phyloP scores from a whole-genome alignment of 2,329 filamentous ascomycete species.

The Huntiella decipiens region DNA sequence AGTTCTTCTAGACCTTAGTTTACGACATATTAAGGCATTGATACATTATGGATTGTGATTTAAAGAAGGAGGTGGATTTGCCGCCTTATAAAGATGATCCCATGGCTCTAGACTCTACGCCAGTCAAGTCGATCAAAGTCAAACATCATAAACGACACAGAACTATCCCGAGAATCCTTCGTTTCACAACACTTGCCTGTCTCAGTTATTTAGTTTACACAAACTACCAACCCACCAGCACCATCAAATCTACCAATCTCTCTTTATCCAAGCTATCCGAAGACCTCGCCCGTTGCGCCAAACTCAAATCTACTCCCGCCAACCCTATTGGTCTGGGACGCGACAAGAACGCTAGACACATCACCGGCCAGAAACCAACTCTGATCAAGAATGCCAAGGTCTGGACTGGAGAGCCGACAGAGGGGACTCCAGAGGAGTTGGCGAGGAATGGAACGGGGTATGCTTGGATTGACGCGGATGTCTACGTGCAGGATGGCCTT shows the following conservation, averaged over 20 bases:
- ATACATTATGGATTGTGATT: too few species aligned
- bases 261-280: constrained; percentile 33
- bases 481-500: constrained; percentile 41
- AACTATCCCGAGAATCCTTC: neutral
- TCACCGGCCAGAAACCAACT: constrained; percentile 38
- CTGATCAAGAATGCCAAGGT: constrained; percentile 48
- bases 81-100: too few species aligned
- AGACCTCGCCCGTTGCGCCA: constrained; percentile 36
- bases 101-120: too few species aligned
- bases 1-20: too few species aligned
- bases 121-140: too few species aligned
- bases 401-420: constrained; percentile 42
- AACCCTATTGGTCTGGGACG: constrained; percentile 38
- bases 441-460: constrained; percentile 39
- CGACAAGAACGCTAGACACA: constrained; percentile 39
- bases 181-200: constrained; percentile 19
- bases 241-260: constrained; percentile 16
- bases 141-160: neutral
- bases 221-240: constrained; percentile 26
- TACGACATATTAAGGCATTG: too few species aligned
- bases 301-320: constrained; percentile 32
- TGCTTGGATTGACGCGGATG: constrained; percentile 39
- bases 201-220: constrained; percentile 32
- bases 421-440: constrained; percentile 27
- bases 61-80: too few species aligned